Base-by-base conservation (phyloP, 345 rosid species). In the Gossypium arboreum region DNA sequence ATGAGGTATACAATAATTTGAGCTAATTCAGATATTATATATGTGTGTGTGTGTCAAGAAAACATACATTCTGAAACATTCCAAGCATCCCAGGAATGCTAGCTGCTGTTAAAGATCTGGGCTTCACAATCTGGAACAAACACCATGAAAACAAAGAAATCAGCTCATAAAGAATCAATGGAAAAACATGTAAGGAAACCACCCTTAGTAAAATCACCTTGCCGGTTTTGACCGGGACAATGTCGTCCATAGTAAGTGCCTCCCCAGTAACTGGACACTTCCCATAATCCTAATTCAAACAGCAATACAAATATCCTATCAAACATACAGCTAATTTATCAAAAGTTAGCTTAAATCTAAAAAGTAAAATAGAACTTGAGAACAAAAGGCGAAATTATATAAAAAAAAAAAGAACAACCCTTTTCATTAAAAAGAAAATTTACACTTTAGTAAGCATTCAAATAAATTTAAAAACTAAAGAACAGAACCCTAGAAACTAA, bases 1-100 rank as follows among this genome's bases (percentile, higher is more conserved):
- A 2, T 47, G 12, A 67, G 12, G 24, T 25, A 55, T 24, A 5
- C 25, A 9, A 72, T 9, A 10, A 34, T 50, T 54, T 27, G 27
- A 48, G 54, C 39, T 54, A 17, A 27, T 50, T 43, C 47, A 64
- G n/a, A 27, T 34, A 64, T 24, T 59, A 59, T 24, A 58, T 16
- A 20, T 45, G 25, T 22, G 58, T 45, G 24, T 15, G 4, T 20
- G 13, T 11, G 24, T 15, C 22, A 66, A 57, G 66, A 43, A 54
- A 54, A 74, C 83, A 41, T 89, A 93, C 98, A 81, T 89, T 94
- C 74, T 95, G 99, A 79, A 95, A 95, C 84, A 94, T 91, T 75
- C 95, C 97, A 0, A 93, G 97, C 89, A 95, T 85, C 81, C 99
- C 99, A 68, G 99, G 99, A 76, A 95, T 90, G 80, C 99, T 95